phyloP scores from a whole-genome alignment of 129 eudicot genomes.

The Ambrosia trifida region DNA sequence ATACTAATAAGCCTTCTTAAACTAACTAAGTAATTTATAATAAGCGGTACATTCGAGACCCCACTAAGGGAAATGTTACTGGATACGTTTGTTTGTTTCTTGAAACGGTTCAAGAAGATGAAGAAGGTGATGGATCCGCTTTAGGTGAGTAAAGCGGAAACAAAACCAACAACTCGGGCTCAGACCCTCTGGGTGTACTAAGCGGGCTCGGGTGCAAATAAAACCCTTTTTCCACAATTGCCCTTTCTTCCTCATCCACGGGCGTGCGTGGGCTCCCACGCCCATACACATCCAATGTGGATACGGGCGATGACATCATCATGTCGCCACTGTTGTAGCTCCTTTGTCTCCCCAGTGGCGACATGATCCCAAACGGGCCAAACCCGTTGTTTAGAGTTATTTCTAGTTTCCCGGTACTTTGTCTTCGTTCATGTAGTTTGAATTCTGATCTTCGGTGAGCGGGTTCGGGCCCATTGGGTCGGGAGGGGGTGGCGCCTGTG shows the following conservation, averaged over 20 bases:
- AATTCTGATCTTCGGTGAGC: slow-evolving; percentile 47
- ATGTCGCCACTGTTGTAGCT: slow-evolving; percentile 26
- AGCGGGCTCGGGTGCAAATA: slow-evolving; percentile 70
- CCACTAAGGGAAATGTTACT: no score
- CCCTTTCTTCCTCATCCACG: slow-evolving; percentile 57
- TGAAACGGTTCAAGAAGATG: slow-evolving; percentile 13
- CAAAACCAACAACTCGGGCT: slow-evolving; percentile 66
- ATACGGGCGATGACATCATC: slow-evolving; percentile 69
- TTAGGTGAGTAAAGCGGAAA: slow-evolving; percentile 69
- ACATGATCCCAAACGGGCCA: slow-evolving; percentile 17
- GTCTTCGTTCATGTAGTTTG: slow-evolving; percentile 76
- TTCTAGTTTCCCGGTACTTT: slow-evolving; percentile 57
- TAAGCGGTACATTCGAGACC: no score
- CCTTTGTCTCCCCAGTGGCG: slow-evolving; percentile 31
- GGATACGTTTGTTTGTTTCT: no score
- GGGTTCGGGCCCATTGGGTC: slow-evolving; percentile 32
- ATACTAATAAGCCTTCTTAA: slow-evolving; percentile 6
- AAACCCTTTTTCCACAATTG: slow-evolving; percentile 75
- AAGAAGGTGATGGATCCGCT: slow-evolving; percentile 2
- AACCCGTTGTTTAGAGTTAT: slow-evolving; percentile 50
- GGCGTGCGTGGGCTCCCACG: slow-evolving; percentile 54
- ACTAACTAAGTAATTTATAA: slow-evolving; percentile 19
- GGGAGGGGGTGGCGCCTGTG: slow-evolving; percentile 32
- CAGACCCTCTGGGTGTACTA: slow-evolving; percentile 56
- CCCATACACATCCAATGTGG: slow-evolving; percentile 62